These are phyloP conservation scores for Picea sitchensis DNA, from an alignment of 75 land plant species.

Conservation along the genomic window DNA sequence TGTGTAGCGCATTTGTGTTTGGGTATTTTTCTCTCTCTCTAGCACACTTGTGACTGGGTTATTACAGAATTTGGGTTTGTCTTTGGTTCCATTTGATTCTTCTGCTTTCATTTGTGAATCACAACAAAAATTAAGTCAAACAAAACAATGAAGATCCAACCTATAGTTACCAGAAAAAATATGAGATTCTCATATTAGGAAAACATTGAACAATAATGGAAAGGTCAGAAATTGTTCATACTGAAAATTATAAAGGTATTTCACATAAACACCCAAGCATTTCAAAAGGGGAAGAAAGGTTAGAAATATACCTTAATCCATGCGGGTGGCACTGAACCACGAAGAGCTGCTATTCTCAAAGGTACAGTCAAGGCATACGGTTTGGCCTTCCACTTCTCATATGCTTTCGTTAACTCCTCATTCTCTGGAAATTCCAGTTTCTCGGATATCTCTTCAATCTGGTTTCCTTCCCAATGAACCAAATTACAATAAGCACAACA, in stretches of 20 bases:
- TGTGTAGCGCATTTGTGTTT: too few species aligned
- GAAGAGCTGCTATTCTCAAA: slow-evolving; percentile 68
- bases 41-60: too few species aligned
- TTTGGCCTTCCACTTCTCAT: slow-evolving; percentile 68
- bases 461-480: slow-evolving; percentile 9
- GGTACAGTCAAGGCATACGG: slow-evolving; percentile 80
- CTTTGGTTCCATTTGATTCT: too few species aligned
- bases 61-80: too few species aligned
- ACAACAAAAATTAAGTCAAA: too few species aligned
- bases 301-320: slow-evolving; percentile 73
- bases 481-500: slow-evolving; percentile 1
- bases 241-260: background rate
- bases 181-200: too few species aligned
- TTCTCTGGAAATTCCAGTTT: slow-evolving; percentile 17
- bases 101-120: too few species aligned
- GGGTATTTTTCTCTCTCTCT: too few species aligned
- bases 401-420: slow-evolving; percentile 41
- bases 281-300: background rate
- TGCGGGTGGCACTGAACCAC: slow-evolving; percentile 75
- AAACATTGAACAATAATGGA: background rate
- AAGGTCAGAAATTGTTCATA: background rate
- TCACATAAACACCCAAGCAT: background rate
- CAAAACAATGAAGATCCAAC: too few species aligned
- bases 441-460: slow-evolving; percentile 7
- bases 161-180: too few species aligned